Evolutionary conservation across 2,329 filamentous ascomycete genomes (phyloP).

Genomic region (Aspergillus transmontanensis): DNA sequence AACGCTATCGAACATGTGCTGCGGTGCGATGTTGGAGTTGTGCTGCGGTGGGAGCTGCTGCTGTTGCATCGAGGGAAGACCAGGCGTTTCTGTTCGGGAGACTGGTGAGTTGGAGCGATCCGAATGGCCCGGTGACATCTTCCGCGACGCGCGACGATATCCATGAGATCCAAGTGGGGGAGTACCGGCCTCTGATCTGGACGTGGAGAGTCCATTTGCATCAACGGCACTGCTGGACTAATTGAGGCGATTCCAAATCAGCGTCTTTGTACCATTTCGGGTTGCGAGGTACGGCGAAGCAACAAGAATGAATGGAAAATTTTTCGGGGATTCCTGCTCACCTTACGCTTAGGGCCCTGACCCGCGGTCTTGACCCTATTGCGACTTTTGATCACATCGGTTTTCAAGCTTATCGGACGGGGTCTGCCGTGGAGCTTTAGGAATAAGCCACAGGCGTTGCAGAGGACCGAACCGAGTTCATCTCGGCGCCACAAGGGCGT

Average conservation of each 20-base stretch:
- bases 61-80: slow-evolving; percentile 50
- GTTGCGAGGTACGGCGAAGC: slow-evolving; percentile 10
- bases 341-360: slow-evolving; percentile 81
- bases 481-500: slow-evolving; percentile 97
- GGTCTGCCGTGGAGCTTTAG: slow-evolving; percentile 93
- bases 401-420: slow-evolving; percentile 94
- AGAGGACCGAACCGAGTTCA: slow-evolving; percentile 91
- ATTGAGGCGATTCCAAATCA: slow-evolving; percentile 23
- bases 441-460: slow-evolving; percentile 97
- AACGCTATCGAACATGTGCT: slow-evolving; percentile 77
- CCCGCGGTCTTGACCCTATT: slow-evolving; percentile 92
- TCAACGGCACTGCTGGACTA: slow-evolving; percentile 50
- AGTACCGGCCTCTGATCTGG: slow-evolving; percentile 59
- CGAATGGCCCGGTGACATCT: slow-evolving; percentile 69
- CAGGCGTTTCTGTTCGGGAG: slow-evolving; percentile 77
- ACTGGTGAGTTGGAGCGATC: slow-evolving; percentile 78
- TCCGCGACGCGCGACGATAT: slow-evolving; percentile 69
- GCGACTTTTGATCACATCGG: slow-evolving; percentile 98
- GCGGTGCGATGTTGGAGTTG: slow-evolving; percentile 67
- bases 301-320: slow-evolving; percentile 21
- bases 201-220: slow-evolving; percentile 60
- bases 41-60: slow-evolving; percentile 64
- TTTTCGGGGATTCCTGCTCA: slow-evolving; percentile 44
- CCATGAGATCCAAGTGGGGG: slow-evolving; percentile 59
- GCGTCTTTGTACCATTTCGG: slow-evolving; percentile 24